phyloP scores from a whole-genome alignment of 1,139 yeast species.

The Blastobotrys persicus region DNA sequence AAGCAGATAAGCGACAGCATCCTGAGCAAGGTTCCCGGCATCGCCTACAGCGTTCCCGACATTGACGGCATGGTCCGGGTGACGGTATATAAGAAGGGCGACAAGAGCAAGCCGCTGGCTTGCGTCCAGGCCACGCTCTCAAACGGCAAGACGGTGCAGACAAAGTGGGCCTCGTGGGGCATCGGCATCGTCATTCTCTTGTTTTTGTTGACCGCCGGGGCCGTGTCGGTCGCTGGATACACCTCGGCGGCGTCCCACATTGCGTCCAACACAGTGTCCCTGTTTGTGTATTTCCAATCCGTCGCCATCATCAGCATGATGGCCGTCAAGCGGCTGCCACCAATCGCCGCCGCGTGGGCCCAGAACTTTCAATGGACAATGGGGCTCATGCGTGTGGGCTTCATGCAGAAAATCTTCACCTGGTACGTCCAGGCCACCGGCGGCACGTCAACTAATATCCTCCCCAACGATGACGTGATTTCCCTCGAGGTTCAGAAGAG shows the following conservation, averaged over 20 bases:
- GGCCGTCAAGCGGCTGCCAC: conserved; percentile 92
- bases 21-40: conserved; percentile 61
- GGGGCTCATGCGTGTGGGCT: conserved; percentile 78
- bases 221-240: conserved; percentile 83
- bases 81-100: conserved; percentile 52
- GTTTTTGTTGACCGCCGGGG: conserved; percentile 84
- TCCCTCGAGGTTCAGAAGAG: conserved; percentile 79
- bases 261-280: conserved; percentile 89
- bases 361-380: conserved; percentile 96
- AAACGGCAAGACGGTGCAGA: conserved; percentile 93
- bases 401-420: conserved; percentile 81
- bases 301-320: conserved; percentile 92
- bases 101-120: conserved; percentile 55
- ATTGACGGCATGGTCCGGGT: conserved; percentile 89
- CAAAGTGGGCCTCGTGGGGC: conserved; percentile 95
- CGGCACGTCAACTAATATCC: conserved; percentile 74
- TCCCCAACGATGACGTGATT: conserved; percentile 53
- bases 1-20: conserved; percentile 38
- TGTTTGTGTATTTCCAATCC: conserved; percentile 90
- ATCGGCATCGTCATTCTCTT: conserved; percentile 88
- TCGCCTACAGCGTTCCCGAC: conserved; percentile 90
- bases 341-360: conserved; percentile 98
- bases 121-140: conserved; percentile 88
- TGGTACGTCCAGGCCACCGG: conserved; percentile 99
- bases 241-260: conserved; percentile 94